These are phyloP conservation scores for Tagetes erecta DNA, from an alignment of 129 eudicot species.

Conservation along the genomic window DNA sequence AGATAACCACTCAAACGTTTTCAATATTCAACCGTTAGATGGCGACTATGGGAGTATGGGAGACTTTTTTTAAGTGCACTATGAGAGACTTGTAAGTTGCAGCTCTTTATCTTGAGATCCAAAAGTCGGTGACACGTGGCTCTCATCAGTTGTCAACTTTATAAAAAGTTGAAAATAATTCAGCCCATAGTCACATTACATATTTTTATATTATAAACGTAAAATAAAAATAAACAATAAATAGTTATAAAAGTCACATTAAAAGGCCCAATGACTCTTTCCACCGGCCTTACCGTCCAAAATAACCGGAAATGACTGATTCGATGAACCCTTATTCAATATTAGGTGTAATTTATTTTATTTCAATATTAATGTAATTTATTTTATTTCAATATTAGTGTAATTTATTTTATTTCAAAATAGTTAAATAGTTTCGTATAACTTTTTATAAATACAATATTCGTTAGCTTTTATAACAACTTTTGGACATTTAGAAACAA, in stretches of 20 bases:
- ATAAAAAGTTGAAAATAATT: slow-evolving; percentile 19
- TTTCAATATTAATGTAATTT: background rate
- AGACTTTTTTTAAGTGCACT: too few species aligned
- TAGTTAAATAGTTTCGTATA: too few species aligned
- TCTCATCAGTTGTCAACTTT: slow-evolving; percentile 16
- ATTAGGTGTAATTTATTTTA: background rate
- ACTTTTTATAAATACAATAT: too few species aligned
- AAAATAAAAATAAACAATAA: background rate
- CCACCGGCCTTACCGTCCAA: slow-evolving; percentile 35
- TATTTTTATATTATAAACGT: too few species aligned
- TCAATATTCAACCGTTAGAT: too few species aligned
- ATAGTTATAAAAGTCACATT: background rate
- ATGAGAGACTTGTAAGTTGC: background rate
- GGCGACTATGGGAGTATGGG: too few species aligned
- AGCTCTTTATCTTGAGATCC: background rate
- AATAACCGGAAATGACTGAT: slow-evolving; percentile 1
- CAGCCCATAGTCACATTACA: background rate
- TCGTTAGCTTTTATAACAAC: too few species aligned
- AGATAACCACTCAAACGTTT: too few species aligned
- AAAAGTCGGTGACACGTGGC: slow-evolving; percentile 27
- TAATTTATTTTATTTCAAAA: background rate
- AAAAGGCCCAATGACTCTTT: background rate
- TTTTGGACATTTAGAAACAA: too few species aligned
- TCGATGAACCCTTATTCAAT: background rate
- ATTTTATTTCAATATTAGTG: background rate